A percentile compares a stretch with the other conserved stretches of the same genome.
phyloP scores from a whole-genome alignment of 768 basidiomycete species.

The Termitomyces sp. region DNA sequence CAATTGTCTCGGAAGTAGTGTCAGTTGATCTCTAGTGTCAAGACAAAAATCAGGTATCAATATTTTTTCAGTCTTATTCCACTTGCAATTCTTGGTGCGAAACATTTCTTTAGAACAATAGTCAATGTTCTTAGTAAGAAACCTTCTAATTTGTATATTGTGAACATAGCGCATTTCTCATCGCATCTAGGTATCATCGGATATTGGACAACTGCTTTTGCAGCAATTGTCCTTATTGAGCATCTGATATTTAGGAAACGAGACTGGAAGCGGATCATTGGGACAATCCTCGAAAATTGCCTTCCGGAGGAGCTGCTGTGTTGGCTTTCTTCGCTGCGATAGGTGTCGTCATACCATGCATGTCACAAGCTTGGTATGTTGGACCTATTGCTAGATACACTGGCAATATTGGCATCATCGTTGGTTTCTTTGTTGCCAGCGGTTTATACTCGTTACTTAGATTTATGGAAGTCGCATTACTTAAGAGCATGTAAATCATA shows the following conservation, averaged over 20 bases:
- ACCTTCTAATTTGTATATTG: not conserved
- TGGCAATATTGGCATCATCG: slow-evolving; percentile 70
- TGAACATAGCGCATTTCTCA: not conserved
- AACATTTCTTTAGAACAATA: slow-evolving; percentile 57
- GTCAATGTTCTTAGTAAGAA: slow-evolving; percentile 57
- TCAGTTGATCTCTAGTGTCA: slow-evolving; percentile 27
- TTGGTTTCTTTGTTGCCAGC: slow-evolving; percentile 44
- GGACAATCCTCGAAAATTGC: slow-evolving; percentile 49
- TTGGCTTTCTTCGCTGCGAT: slow-evolving; percentile 44
- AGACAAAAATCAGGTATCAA: not conserved
- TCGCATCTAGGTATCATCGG: slow-evolving; percentile 33
- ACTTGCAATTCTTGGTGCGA: slow-evolving; percentile 63
- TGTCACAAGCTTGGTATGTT: slow-evolving; percentile 66
- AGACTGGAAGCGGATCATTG: slow-evolving; percentile 43
- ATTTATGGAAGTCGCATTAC: not conserved
- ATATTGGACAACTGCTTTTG: slow-evolving; percentile 57
- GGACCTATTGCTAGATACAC: slow-evolving; percentile 60
- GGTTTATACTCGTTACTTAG: slow-evolving; percentile 33
- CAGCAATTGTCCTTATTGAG: slow-evolving; percentile 55
- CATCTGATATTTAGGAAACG: slow-evolving; percentile 58
- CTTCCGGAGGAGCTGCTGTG: slow-evolving; percentile 59
- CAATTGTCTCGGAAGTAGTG: slow-evolving; percentile 61
- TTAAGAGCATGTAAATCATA: not conserved
- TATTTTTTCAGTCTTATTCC: slow-evolving; percentile 49
- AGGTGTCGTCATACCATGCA: slow-evolving; percentile 55